Percentiles rank a stretch among this genome's conserved stretches.
These are phyloP conservation scores for Podospora didyma DNA, from an alignment of 495 filamentous ascomycete species.

Conservation along the genomic window DNA sequence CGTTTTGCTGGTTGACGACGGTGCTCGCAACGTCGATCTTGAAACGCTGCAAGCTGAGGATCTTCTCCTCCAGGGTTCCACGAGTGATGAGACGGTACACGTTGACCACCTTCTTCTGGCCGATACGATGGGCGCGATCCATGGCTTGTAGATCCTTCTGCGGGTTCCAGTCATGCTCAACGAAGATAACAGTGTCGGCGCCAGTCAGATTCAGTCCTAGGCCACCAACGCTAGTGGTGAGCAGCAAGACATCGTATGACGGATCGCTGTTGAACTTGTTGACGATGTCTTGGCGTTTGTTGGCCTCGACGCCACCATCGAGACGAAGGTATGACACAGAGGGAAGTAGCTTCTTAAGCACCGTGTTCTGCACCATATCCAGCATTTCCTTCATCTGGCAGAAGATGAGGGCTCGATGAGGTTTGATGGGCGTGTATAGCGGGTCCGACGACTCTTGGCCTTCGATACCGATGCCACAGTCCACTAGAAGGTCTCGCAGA, in stretches of 20 bases:
- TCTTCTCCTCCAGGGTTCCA: constrained; percentile 97
- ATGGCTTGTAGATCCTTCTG: constrained; percentile 98
- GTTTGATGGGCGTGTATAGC: constrained; percentile 72
- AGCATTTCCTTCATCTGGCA: constrained; percentile 99
- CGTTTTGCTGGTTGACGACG: constrained; percentile 98
- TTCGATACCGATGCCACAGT: constrained; percentile 88
- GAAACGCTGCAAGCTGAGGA: constrained; percentile 96
- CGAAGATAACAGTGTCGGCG: constrained; percentile 97
- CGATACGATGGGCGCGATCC: constrained; percentile 97
- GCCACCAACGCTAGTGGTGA: constrained; percentile 93
- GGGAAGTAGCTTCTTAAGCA: constrained; percentile 79
- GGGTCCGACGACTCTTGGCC: constrained; percentile 61
- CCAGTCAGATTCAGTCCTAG: constrained; percentile 93
- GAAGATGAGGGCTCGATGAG: constrained; percentile 93
- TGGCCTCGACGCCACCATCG: constrained; percentile 86
- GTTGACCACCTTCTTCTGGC: constrained; percentile 99
- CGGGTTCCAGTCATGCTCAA: constrained; percentile 99
- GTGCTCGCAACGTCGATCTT: constrained; percentile 98
- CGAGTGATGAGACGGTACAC: constrained; percentile 96
- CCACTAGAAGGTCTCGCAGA: constrained; percentile 81
- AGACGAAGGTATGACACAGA: constrained; percentile 85
- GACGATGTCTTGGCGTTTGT: constrained; percentile 89
- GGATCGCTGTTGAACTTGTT: constrained; percentile 98
- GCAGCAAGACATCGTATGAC: constrained; percentile 84
- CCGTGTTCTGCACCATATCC: constrained; percentile 92